These are phyloP conservation scores for Cyberlindnera mississippiensis DNA, from an alignment of 805 yeast genomes.

Conservation along the genomic window DNA sequence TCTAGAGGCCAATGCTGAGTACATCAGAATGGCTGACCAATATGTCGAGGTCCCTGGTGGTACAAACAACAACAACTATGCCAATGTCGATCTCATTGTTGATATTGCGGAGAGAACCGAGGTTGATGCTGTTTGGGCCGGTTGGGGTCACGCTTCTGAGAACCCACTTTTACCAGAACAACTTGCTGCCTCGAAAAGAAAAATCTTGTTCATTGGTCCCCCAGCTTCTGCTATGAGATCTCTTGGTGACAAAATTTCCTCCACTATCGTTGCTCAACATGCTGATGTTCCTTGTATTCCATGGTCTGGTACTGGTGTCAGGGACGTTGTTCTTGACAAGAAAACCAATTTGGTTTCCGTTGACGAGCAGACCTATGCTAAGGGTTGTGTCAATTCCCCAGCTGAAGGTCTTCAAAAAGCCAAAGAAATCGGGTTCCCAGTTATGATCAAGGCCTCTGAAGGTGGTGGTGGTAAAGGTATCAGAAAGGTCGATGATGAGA, in stretches of 20 bases:
- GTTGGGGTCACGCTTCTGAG: slow-evolving; percentile 99
- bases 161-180: slow-evolving; percentile 92
- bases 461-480: slow-evolving; percentile 99
- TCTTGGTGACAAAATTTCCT: slow-evolving; percentile 96
- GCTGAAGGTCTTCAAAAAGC: slow-evolving; percentile 90
- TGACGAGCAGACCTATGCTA: slow-evolving; percentile 71
- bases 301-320: slow-evolving; percentile 99
- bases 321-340: slow-evolving; percentile 66
- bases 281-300: slow-evolving; percentile 98
- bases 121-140: slow-evolving; percentile 99
- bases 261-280: slow-evolving; percentile 98
- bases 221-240: slow-evolving; percentile 99
- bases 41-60: slow-evolving; percentile 99
- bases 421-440: slow-evolving; percentile 89
- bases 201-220: slow-evolving; percentile 93
- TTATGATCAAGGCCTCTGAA: slow-evolving; percentile 98
- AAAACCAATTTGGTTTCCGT: slow-evolving; percentile 83
- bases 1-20: slow-evolving; percentile 93
- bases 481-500: slow-evolving; percentile 86
- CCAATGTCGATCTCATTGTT: slow-evolving; percentile 95
- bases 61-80: slow-evolving; percentile 96
- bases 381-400: slow-evolving; percentile 84
- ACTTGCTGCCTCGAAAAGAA: slow-evolving; percentile 89
- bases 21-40: slow-evolving; percentile 98
- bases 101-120: slow-evolving; percentile 96